Conservation (phyloP, 2,329 filamentous ascomycete genomes). For the Aureobasidium sp. region DNA sequence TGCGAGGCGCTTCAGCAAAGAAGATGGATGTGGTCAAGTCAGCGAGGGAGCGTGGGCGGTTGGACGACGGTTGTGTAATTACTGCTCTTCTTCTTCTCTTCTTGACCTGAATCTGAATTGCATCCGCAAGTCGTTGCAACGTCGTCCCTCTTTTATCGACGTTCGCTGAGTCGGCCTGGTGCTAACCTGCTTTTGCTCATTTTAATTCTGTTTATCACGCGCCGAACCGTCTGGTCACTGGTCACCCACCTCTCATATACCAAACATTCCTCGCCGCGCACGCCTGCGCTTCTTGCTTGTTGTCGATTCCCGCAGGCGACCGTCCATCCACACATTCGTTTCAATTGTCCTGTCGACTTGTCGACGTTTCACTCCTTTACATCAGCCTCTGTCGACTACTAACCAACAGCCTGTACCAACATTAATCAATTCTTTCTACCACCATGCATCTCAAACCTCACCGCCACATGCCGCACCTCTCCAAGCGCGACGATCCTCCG, state of each 20-base stretch:
- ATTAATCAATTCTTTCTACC: neutral
- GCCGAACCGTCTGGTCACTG: slow-evolving; percentile 9
- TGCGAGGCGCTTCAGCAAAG: neutral
- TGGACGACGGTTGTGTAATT: slow-evolving; percentile 8
- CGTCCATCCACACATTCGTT: neutral
- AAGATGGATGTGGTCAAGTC: neutral
- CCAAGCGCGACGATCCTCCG: neutral
- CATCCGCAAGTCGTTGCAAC: slow-evolving; percentile 3
- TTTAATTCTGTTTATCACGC: slow-evolving; percentile 12
- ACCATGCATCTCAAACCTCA: slow-evolving; percentile 5
- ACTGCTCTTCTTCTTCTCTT: slow-evolving; percentile 5
- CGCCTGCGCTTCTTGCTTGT: slow-evolving; percentile 9
- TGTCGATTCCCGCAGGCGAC: slow-evolving; percentile 7
- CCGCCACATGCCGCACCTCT: neutral
- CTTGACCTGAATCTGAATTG: slow-evolving; percentile 2
- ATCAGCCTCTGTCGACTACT: neutral
- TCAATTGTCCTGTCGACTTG: neutral
- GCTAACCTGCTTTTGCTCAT: slow-evolving; percentile 9
- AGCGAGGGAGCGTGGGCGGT: neutral
- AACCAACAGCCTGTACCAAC: neutral
- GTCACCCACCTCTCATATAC: slow-evolving; percentile 8
- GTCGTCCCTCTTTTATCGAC: slow-evolving; percentile 13
- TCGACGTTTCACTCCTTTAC: slow-evolving; percentile 11
- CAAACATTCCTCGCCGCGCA: slow-evolving; percentile 11
- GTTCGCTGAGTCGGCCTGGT: neutral